These are phyloP conservation scores for Ceratobasidium papillatum DNA, from an alignment of 1,284 basidiomycete species.

Conservation along the genomic window DNA sequence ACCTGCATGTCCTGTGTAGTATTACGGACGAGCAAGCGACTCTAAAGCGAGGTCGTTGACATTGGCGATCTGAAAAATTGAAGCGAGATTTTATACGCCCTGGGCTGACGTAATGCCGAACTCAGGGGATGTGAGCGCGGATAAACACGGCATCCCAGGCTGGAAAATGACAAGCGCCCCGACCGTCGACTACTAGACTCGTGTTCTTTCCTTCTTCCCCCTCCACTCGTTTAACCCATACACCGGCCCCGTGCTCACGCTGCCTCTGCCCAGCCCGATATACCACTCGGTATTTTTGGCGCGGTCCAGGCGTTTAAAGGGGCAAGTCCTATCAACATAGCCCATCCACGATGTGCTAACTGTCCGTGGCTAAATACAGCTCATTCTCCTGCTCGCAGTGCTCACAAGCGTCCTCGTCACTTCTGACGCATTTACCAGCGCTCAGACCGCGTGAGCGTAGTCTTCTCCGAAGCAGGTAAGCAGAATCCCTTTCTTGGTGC, in stretches of 20 bases:
- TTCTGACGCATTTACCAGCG: neutral
- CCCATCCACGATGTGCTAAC: neutral
- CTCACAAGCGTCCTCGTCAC: neutral
- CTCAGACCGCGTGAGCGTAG: neutral
- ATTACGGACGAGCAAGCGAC: constrained; percentile 36
- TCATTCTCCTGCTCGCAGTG: neutral
- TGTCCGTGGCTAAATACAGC: neutral
- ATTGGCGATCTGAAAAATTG: constrained; percentile 20
- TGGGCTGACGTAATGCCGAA: neutral
- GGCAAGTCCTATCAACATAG: constrained; percentile 1
- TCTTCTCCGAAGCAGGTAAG: constrained; percentile 7
- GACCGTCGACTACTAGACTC: neutral
- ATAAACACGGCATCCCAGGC: neutral
- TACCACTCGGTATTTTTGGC: constrained; percentile 7
- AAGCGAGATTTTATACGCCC: neutral
- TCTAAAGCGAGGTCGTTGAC: constrained; percentile 40
- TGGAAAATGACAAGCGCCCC: constrained; percentile 7
- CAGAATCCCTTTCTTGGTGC: constrained; percentile 8
- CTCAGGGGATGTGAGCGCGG: neutral
- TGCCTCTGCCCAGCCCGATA: neutral
- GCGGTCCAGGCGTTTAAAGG: neutral
- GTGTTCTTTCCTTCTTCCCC: neutral
- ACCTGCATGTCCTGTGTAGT: constrained; percentile 17
- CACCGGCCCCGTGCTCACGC: neutral
- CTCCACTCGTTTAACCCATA: constrained; percentile 6